Evolutionary conservation across 75 land plant genomes (phyloP).

Genomic region (Cryptomeria japonica): DNA sequence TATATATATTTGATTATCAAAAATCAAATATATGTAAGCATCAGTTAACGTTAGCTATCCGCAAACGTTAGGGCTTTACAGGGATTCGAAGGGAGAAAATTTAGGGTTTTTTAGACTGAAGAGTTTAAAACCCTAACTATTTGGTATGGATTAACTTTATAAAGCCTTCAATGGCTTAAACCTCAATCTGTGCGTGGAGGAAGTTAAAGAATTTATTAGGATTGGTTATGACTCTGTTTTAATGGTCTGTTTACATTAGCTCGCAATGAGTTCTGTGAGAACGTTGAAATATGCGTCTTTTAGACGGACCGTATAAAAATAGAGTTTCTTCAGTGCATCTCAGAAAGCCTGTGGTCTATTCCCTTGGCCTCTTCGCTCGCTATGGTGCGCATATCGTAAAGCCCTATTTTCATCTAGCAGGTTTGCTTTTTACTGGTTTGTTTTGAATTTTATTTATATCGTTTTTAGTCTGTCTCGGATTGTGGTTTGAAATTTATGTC

Average conservation of each 20-base stretch:
- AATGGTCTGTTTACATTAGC: background rate
- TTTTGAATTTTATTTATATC: background rate
- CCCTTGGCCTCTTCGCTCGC: background rate
- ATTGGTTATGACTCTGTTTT: background rate
- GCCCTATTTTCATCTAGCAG: background rate
- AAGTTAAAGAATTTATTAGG: no score
- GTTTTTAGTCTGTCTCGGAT: background rate
- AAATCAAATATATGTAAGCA: no score
- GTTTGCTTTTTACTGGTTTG: background rate
- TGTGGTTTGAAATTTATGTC: background rate
- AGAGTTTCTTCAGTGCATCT: background rate
- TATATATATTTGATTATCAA: no score
- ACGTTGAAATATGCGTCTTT: background rate
- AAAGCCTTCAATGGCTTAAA: no score
- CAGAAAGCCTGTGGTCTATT: slow-evolving; percentile 8
- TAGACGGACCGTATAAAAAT: background rate
- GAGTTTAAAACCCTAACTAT: no score
- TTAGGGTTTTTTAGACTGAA: no score
- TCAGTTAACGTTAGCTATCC: no score
- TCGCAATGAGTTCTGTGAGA: background rate
- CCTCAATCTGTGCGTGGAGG: no score
- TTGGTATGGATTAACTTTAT: no score
- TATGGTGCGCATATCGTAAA: background rate
- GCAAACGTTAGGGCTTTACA: no score
- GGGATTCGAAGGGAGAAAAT: no score